These are phyloP conservation scores for Trichosporon ovoides DNA, from an alignment of 1,284 basidiomycete species.

Conservation along the genomic window DNA sequence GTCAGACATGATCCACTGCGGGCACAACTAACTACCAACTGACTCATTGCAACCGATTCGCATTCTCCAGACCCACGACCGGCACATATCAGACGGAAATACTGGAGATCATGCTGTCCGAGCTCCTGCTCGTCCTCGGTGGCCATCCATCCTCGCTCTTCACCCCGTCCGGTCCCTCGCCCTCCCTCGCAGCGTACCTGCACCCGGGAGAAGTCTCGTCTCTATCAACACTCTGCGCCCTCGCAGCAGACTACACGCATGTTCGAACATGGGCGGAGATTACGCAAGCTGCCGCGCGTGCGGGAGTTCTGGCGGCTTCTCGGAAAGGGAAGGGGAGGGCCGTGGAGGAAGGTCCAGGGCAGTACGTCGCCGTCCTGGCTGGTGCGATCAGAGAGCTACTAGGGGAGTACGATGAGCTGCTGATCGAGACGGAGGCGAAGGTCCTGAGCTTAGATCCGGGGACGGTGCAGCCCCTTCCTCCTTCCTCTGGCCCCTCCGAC, in stretches of 20 bases:
- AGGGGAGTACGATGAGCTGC: conserved; percentile 70
- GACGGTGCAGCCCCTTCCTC: conserved; percentile 57
- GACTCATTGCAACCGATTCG: no score
- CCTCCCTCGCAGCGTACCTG: conserved; percentile 63
- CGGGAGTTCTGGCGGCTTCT: conserved; percentile 18
- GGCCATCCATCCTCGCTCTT: conserved; percentile 80
- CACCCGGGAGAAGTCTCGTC: conserved; percentile 81
- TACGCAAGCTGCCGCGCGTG: conserved; percentile 15
- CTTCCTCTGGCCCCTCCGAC: no score
- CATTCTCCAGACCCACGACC: no score
- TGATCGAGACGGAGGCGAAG: conserved; percentile 72
- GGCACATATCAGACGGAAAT: no score
- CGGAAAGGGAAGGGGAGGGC: conserved; percentile 8
- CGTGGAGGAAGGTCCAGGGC: conserved; percentile 29
- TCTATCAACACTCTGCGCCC: conserved; percentile 64
- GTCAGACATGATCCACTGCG: no score
- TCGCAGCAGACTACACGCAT: conserved; percentile 65
- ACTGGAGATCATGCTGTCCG: conserved; percentile 89
- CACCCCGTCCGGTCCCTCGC: conserved; percentile 51
- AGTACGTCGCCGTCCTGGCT: conserved; percentile 70
- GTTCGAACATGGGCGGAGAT: conserved; percentile 53
- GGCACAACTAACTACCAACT: no score
- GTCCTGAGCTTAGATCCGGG: conserved; percentile 64
- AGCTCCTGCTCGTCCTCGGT: conserved; percentile 72
- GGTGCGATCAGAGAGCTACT: conserved; percentile 66